Evolutionary conservation across 169 alveolate genomes (phyloP).

Genomic region (Plasmodium knowlesi): DNA sequence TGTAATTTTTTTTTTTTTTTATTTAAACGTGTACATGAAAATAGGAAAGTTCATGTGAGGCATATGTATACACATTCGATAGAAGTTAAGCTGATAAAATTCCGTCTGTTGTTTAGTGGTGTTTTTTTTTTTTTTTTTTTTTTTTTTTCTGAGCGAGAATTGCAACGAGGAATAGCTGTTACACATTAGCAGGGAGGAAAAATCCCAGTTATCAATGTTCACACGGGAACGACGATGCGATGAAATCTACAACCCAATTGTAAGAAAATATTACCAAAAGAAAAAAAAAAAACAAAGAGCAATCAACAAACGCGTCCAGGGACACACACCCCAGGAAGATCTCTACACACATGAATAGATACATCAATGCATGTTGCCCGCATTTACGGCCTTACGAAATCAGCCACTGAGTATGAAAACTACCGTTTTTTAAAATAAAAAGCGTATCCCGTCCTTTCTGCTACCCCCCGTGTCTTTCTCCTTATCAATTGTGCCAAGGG

Average conservation of each 20-base stretch:
- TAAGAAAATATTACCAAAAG: neutral
- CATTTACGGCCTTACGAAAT: neutral
- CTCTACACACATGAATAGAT: neutral
- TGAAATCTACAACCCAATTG: neutral
- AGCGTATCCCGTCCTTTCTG: neutral
- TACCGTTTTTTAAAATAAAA: neutral
- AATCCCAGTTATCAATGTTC: neutral
- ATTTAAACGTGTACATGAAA: neutral
- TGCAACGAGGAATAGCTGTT: neutral
- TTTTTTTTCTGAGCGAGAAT: too few species aligned
- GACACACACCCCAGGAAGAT: neutral
- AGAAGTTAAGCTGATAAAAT: neutral
- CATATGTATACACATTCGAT: neutral
- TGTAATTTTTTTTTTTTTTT: neutral
- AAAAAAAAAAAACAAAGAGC: neutral
- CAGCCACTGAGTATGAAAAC: neutral
- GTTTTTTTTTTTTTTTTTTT: constrained; percentile 1
- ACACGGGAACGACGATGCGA: neutral
- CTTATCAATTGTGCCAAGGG: neutral
- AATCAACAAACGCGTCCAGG: neutral
- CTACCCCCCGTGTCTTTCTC: neutral
- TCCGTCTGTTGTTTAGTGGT: neutral
- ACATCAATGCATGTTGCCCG: neutral
- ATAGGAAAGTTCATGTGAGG: neutral
- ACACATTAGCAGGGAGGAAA: neutral